Percentiles rank a stretch among this genome's conserved stretches.
phyloP scores from a whole-genome alignment of 305 asterid genomes.

The Andrographis paniculata region DNA sequence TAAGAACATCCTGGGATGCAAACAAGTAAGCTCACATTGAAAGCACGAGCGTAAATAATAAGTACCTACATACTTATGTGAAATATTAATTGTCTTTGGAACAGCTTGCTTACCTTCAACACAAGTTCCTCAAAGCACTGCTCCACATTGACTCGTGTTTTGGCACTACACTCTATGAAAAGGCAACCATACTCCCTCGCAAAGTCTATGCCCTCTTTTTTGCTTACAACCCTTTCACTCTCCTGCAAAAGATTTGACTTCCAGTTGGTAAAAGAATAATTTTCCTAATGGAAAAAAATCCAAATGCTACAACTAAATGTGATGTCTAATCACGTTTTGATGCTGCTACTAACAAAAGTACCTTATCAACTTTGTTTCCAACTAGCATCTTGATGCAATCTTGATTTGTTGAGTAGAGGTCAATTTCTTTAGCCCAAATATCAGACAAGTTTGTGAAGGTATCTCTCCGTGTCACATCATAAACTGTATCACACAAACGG shows the following conservation, averaged over 20 bases:
- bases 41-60: not conserved
- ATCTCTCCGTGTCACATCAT: slow-evolving; percentile 89
- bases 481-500: slow-evolving; percentile 37
- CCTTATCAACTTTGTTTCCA: slow-evolving; percentile 73
- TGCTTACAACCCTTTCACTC: slow-evolving; percentile 79
- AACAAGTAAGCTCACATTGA: too few species aligned
- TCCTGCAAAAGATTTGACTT: slow-evolving; percentile 36
- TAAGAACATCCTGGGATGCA: too few species aligned
- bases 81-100: not conserved
- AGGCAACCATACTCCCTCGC: slow-evolving; percentile 93
- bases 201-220: slow-evolving; percentile 82
- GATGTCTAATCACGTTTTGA: not conserved
- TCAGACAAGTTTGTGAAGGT: slow-evolving; percentile 88
- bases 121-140: slow-evolving; percentile 96
- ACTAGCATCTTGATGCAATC: slow-evolving; percentile 73
- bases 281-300: not conserved
- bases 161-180: slow-evolving; percentile 97
- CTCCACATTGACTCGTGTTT: slow-evolving; percentile 84
- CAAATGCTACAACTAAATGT: not conserved
- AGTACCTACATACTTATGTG: not conserved
- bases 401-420: slow-evolving; percentile 90
- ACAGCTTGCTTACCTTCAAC: slow-evolving; percentile 45
- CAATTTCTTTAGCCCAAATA: slow-evolving; percentile 93
- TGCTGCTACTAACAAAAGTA: slow-evolving; percentile 11
- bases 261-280: not conserved